These are phyloP conservation scores for Aspergillus neoniger DNA, from an alignment of 2,329 filamentous ascomycete species.

Conservation along the genomic window DNA sequence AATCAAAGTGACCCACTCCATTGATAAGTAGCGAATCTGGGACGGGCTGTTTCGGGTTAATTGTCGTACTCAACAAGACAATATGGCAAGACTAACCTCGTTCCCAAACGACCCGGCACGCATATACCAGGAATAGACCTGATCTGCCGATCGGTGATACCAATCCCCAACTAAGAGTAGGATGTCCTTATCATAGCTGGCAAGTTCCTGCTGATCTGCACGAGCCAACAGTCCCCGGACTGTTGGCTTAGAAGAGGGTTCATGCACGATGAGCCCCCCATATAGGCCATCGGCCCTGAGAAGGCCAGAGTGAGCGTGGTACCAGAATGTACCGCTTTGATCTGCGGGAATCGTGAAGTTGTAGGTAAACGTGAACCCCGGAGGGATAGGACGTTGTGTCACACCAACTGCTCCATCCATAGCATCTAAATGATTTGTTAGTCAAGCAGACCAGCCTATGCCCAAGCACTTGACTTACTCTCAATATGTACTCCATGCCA, in stretches of 20 bases:
- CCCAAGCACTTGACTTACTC: constrained; percentile 27
- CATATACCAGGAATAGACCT: constrained; percentile 49
- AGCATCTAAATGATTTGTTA: constrained; percentile 22
- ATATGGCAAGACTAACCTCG: constrained; percentile 33
- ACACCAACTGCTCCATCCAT: constrained; percentile 72
- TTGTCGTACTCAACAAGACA: neutral
- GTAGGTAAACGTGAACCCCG: constrained; percentile 55
- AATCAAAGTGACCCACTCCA: constrained; percentile 49
- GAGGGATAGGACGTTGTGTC: constrained; percentile 66
- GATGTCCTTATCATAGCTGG: constrained; percentile 43
- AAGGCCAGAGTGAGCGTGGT: constrained; percentile 49
- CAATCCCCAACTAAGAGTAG: constrained; percentile 54
- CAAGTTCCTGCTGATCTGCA: constrained; percentile 12
- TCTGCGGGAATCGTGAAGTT: constrained; percentile 41
- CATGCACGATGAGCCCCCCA: constrained; percentile 51
- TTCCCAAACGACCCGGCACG: constrained; percentile 47
- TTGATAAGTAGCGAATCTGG: constrained; percentile 54
- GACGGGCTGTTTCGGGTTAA: constrained; percentile 40
- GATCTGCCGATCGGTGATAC: constrained; percentile 48
- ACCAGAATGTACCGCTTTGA: constrained; percentile 53
- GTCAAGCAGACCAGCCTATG: neutral
- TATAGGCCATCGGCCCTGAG: constrained; percentile 51
- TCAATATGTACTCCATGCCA: constrained; percentile 52
- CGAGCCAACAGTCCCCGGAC: constrained; percentile 21
- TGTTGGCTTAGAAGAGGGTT: constrained; percentile 31